Conservation (phyloP, 2,329 filamentous ascomycete species). For the Trichoderma sp. region DNA sequence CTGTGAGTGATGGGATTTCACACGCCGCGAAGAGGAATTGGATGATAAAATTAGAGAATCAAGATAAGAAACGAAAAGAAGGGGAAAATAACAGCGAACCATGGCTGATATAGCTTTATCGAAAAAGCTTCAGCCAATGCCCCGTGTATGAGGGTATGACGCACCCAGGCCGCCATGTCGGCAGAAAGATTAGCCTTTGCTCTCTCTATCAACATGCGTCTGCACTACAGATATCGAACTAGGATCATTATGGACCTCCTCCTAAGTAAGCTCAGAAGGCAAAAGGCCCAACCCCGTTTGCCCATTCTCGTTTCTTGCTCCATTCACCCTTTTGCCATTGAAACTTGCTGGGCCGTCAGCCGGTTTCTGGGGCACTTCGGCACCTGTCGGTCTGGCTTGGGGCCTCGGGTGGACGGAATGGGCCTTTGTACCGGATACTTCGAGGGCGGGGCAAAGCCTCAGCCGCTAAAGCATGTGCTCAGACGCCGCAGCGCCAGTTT, state of each 20-base stretch:
- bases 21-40: not conserved
- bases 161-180: conserved; percentile 3
- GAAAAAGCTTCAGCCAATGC: not conserved
- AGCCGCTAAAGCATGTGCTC: conserved; percentile 14
- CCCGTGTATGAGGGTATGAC: conserved; percentile 7
- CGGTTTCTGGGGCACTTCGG: conserved; percentile 29
- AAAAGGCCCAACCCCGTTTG: not conserved
- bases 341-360: not conserved
- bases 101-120: conserved; percentile 15
- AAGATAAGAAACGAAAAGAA: not conserved
- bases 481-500: not conserved
- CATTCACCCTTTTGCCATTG: not conserved
- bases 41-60: not conserved
- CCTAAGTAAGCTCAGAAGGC: not conserved
- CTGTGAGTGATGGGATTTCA: not conserved
- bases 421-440: not conserved
- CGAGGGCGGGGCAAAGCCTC: not conserved
- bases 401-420: conserved; percentile 39
- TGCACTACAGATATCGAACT: not conserved
- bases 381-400: conserved; percentile 34
- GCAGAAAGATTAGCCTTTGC: conserved; percentile 16
- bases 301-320: not conserved
- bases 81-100: not conserved
- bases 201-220: not conserved
- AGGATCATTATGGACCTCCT: not conserved